phyloP scores from a whole-genome alignment of 2,329 filamentous ascomycete species.

The Colletotrichum gloeosporioides region DNA sequence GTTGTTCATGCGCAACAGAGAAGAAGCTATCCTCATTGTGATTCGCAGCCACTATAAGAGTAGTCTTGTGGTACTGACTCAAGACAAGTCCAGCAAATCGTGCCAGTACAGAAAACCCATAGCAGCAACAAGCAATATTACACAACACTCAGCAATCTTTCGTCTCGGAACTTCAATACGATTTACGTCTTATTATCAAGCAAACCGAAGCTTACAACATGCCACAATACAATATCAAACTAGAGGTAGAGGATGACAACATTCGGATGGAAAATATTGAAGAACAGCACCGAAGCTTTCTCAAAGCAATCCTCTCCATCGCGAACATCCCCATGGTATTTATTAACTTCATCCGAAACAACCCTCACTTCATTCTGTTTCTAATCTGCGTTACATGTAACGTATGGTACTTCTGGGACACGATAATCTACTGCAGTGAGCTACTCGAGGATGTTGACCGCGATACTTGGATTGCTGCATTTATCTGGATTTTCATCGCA shows the following conservation, averaged over 20 bases:
- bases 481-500: not conserved
- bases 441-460: not conserved
- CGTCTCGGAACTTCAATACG: not conserved
- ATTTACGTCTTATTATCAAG: not conserved
- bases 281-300: not conserved
- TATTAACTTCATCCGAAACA: not conserved
- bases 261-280: not conserved
- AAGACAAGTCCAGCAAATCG: not conserved
- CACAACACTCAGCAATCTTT: not conserved
- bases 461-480: not conserved
- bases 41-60: not conserved
- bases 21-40: not conserved
- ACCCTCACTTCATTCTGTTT: not conserved
- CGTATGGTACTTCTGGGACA: not conserved
- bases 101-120: not conserved
- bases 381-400: not conserved
- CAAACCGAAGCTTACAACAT: not conserved
- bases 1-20: not conserved
- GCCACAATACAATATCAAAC: not conserved
- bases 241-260: not conserved
- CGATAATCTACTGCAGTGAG: not conserved
- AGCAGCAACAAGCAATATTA: not conserved
- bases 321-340: not conserved
- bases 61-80: not conserved
- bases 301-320: not conserved